Conservation (phyloP, 768 basidiomycete genomes). For the Lactarius psammicola region DNA sequence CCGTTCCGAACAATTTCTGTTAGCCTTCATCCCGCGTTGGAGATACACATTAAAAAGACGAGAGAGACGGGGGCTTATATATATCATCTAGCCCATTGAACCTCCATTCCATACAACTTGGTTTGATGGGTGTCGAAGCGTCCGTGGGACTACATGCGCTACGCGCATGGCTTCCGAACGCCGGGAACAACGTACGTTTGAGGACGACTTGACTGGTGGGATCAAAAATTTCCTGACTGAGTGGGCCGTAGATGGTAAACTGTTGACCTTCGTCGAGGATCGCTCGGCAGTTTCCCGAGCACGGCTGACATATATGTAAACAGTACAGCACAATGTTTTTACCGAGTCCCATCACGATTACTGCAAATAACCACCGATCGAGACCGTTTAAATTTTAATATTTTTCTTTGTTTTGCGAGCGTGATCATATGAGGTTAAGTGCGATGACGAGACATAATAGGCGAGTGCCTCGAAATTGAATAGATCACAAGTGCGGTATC, state of each 20-base stretch:
- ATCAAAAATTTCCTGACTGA: neutral
- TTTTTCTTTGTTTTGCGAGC: too few species aligned
- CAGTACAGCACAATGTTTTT: too few species aligned
- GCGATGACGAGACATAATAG: neutral
- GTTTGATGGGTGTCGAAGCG: too few species aligned
- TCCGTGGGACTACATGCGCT: neutral
- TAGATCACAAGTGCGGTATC: neutral
- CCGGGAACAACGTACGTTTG: neutral
- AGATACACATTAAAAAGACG: neutral
- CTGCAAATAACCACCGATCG: neutral
- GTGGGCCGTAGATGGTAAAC: neutral
- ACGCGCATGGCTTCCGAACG: neutral
- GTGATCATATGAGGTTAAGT: too few species aligned
- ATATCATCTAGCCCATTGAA: too few species aligned
- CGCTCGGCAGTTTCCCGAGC: neutral
- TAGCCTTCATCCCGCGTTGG: conserved; percentile 1
- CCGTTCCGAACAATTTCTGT: conserved; percentile 9
- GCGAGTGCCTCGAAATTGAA: neutral
- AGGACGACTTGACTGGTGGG: neutral
- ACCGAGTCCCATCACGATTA: too few species aligned
- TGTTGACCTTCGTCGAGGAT: neutral
- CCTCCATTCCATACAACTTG: neutral
- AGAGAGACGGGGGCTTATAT: neutral
- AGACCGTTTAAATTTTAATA: neutral
- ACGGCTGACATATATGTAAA: neutral